Conservation (phyloP, 768 basidiomycete species). For the Pholiota microspora region DNA sequence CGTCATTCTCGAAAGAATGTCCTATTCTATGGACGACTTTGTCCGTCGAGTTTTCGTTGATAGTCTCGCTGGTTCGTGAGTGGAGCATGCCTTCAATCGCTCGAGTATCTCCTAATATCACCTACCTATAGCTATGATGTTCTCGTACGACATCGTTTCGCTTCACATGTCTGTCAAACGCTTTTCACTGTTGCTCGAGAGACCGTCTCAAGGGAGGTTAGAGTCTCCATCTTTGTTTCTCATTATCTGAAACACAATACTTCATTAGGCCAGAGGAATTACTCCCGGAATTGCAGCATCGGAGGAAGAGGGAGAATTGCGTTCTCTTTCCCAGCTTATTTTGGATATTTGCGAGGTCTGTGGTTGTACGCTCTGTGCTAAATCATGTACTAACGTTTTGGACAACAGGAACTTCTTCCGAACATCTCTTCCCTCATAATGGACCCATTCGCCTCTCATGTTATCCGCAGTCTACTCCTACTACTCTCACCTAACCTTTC, state of each 20-base stretch:
- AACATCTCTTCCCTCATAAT: conserved; percentile 63
- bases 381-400: no score
- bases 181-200: conserved; percentile 65
- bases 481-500: conserved; percentile 68
- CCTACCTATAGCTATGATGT: conserved; percentile 48
- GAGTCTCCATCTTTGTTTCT: not conserved
- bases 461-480: conserved; percentile 74
- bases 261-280: conserved; percentile 49
- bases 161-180: conserved; percentile 94
- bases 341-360: conserved; percentile 63
- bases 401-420: conserved; percentile 65
- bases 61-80: conserved; percentile 85
- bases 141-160: conserved; percentile 80
- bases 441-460: conserved; percentile 91
- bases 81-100: conserved; percentile 16
- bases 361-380: conserved; percentile 14
- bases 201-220: conserved; percentile 70
- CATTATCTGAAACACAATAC: not conserved
- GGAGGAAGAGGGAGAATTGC: conserved; percentile 61
- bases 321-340: conserved; percentile 60
- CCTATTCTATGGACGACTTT: conserved; percentile 95
- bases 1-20: conserved; percentile 83
- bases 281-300: conserved; percentile 46
- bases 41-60: conserved; percentile 90
- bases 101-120: not conserved